These are phyloP conservation scores for Cymbopogon flexuosus DNA, from an alignment of 202 grass and related monocot species.

Conservation along the genomic window DNA sequence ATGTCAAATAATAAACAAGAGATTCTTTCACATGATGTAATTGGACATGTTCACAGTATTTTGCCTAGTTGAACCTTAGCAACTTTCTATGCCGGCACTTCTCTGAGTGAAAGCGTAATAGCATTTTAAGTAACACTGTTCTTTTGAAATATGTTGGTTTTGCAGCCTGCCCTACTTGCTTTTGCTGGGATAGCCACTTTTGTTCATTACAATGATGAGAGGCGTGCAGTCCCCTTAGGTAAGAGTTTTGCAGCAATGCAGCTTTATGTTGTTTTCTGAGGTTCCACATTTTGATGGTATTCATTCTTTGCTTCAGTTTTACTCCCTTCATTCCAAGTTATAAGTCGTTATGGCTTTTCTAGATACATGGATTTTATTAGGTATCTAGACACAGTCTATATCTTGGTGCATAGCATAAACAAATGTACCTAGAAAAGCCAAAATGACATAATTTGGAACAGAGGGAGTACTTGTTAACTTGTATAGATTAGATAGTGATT, in stretches of 20 bases:
- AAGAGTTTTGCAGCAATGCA: conserved; percentile 22
- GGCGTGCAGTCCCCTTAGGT: conserved; percentile 64
- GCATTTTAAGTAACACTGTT: not conserved
- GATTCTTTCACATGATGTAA: not conserved
- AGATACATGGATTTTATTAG: not conserved
- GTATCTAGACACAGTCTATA: not conserved
- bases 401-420: not conserved
- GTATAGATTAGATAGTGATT: not conserved
- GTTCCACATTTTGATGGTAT: not conserved
- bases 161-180: conserved; percentile 65
- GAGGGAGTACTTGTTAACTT: not conserved
- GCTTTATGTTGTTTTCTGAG: conserved; percentile 18
- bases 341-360: not conserved
- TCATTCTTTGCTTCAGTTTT: conserved; percentile 11
- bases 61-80: not conserved
- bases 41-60: conserved; percentile 2
- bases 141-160: conserved; percentile 35
- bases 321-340: not conserved
- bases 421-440: not conserved
- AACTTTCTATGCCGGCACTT: not conserved
- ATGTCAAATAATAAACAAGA: conserved; percentile 7
- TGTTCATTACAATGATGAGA: conserved; percentile 91
- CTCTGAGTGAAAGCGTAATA: not conserved
- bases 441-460: not conserved
- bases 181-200: conserved; percentile 61